phyloP scores from a whole-genome alignment of 306 rosid species.

The Rosa chinensis region DNA sequence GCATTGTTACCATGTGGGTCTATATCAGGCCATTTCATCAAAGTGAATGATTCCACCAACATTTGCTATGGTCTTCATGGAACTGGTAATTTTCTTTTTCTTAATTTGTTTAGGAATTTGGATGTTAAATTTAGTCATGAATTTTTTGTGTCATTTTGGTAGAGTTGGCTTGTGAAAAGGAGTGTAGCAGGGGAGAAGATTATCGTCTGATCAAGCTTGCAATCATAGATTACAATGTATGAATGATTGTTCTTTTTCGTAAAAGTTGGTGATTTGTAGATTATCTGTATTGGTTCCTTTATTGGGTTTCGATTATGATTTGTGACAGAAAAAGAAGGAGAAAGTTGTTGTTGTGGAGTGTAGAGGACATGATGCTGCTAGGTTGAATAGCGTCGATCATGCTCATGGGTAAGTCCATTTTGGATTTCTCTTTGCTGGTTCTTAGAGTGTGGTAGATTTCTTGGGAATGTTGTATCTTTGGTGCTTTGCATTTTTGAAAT shows the following conservation, averaged over 20 bases:
- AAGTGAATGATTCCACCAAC: slow-evolving; percentile 53
- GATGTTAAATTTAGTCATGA: background rate
- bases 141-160: slow-evolving; percentile 29
- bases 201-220: slow-evolving; percentile 90
- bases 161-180: slow-evolving; percentile 93
- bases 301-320: slow-evolving; percentile 14
- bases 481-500: background rate
- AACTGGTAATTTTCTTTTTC: slow-evolving; percentile 44
- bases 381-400: slow-evolving; percentile 63
- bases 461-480: background rate
- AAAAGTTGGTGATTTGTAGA: background rate
- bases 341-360: slow-evolving; percentile 65
- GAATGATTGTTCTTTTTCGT: slow-evolving; percentile 11
- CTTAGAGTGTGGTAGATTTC: background rate
- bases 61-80: slow-evolving; percentile 89
- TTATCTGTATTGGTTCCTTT: background rate
- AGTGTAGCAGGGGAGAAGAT: slow-evolving; percentile 98
- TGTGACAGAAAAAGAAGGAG: slow-evolving; percentile 69
- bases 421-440: slow-evolving; percentile 16
- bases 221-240: slow-evolving; percentile 77
- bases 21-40: slow-evolving; percentile 86
- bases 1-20: slow-evolving; percentile 83
- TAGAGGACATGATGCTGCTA: slow-evolving; percentile 95
- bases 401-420: slow-evolving; percentile 76
- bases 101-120: background rate